Evolutionary conservation across 805 yeast species (phyloP).

Genomic region (Zygoascus flipseniorum): DNA sequence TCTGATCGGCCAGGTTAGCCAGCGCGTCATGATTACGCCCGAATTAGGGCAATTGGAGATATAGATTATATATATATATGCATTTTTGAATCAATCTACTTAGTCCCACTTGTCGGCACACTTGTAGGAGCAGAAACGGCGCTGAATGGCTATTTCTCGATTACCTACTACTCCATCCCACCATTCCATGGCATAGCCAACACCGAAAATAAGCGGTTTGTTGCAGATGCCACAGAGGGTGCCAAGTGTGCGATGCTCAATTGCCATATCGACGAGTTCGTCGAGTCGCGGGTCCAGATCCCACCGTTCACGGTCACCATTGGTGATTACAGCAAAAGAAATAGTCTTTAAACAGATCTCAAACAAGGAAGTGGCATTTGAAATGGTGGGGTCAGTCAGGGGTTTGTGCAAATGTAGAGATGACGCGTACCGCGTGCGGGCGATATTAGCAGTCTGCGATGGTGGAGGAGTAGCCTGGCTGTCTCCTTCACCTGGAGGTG

Average conservation of each 20-base stretch:
- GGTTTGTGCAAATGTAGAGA: not conserved
- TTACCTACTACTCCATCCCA: slow-evolving; percentile 20
- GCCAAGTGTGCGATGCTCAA: slow-evolving; percentile 8
- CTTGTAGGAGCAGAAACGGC: slow-evolving; percentile 8
- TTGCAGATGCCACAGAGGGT: slow-evolving; percentile 26
- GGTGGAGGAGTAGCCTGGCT: not conserved
- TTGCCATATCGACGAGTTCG: slow-evolving; percentile 17
- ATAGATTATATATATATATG: not conserved
- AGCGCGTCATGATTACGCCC: not conserved
- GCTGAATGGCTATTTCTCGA: slow-evolving; percentile 2
- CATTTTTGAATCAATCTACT: too few relatives aligned
- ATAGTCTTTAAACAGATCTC: slow-evolving; percentile 7
- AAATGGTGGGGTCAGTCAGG: not conserved
- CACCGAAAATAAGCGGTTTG: slow-evolving; percentile 18
- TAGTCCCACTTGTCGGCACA: slow-evolving; percentile 11
- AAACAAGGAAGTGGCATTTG: slow-evolving; percentile 1
- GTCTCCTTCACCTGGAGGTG: slow-evolving; percentile 13
- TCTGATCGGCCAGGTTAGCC: slow-evolving; percentile 43
- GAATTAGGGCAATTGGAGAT: not conserved
- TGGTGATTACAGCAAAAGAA: slow-evolving; percentile 1
- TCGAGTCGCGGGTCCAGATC: slow-evolving; percentile 8
- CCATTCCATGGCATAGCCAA: slow-evolving; percentile 26
- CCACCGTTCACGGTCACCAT: slow-evolving; percentile 18
- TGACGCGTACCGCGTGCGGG: not conserved
- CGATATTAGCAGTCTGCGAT: not conserved